Percentiles rank a stretch among this genome's conserved stretches.
Conservation (phyloP, 805 yeast genomes). For the Metschnikowia peoriensis region DNA sequence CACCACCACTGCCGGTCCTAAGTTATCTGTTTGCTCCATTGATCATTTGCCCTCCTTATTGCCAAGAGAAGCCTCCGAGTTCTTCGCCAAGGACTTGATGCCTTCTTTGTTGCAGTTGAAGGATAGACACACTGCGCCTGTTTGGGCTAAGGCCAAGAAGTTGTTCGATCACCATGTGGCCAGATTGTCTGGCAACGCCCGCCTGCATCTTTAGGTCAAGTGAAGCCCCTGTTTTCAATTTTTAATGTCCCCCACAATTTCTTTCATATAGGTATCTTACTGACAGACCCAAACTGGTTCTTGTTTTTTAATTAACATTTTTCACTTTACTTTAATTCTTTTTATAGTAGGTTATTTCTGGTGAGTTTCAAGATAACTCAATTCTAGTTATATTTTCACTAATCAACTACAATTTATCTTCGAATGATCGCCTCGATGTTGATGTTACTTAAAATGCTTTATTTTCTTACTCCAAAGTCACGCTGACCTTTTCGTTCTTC, state of each 20-base stretch:
- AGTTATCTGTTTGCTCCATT: slow-evolving; percentile 86
- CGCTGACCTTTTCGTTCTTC: slow-evolving; percentile 35
- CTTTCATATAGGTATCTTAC: no score
- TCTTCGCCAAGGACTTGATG: slow-evolving; percentile 79
- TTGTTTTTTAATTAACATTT: neutral
- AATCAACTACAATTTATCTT: no score
- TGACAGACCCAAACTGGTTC: neutral
- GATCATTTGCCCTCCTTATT: slow-evolving; percentile 94
- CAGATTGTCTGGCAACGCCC: slow-evolving; percentile 44
- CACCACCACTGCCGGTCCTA: slow-evolving; percentile 75
- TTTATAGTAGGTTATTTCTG: no score
- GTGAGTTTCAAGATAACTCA: no score
- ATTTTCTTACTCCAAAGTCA: slow-evolving; percentile 49
- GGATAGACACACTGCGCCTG: slow-evolving; percentile 77
- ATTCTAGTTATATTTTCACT: no score
- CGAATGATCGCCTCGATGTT: no score
- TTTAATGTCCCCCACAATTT: no score
- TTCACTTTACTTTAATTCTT: no score
- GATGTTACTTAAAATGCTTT: no score
- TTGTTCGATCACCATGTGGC: slow-evolving; percentile 83
- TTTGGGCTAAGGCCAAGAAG: slow-evolving; percentile 86
- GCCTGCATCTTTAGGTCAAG: neutral
- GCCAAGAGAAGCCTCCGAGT: slow-evolving; percentile 97
- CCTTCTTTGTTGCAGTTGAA: slow-evolving; percentile 88
- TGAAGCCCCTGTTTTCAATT: no score